Conservation (phyloP, 2,329 filamentous ascomycete species). For the Ceratocystis diversiconidia region DNA sequence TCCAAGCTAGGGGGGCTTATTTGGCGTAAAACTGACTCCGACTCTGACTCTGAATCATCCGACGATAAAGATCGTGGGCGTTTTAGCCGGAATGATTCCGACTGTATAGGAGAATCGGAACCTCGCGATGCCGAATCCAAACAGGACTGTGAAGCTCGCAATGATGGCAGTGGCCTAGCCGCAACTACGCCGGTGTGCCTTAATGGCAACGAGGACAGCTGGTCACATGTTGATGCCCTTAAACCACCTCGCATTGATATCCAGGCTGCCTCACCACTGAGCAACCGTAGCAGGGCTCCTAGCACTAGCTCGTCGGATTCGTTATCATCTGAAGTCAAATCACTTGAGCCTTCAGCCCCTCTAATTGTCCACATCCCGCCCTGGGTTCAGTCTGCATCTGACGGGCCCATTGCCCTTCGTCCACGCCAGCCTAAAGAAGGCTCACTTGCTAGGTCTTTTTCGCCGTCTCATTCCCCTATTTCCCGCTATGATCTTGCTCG, state of each 20-base stretch:
- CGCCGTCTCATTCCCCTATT: conserved; percentile 26
- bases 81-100: conserved; percentile 11
- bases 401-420: conserved; percentile 19
- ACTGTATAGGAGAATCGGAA: neutral
- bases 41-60: conserved; percentile 17
- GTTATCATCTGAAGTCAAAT: conserved; percentile 30
- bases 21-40: conserved; percentile 37
- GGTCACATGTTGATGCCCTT: conserved; percentile 33
- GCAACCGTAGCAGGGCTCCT: neutral
- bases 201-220: conserved; percentile 26
- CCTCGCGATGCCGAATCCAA: neutral
- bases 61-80: conserved; percentile 17
- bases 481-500: conserved; percentile 65
- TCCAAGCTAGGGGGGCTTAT: conserved; percentile 43
- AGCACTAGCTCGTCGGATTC: conserved; percentile 6
- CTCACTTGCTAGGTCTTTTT: neutral
- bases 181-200: conserved; percentile 22
- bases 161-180: neutral
- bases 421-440: conserved; percentile 13
- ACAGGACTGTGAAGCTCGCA: neutral
- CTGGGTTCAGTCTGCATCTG: conserved; percentile 15
- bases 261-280: conserved; percentile 27
- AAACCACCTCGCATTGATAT: conserved; percentile 38
- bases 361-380: conserved; percentile 9
- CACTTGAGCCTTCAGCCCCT: conserved; percentile 13